Base-by-base conservation (phyloP, 495 filamentous ascomycete species). In the Hyaloscypha hepaticicola region DNA sequence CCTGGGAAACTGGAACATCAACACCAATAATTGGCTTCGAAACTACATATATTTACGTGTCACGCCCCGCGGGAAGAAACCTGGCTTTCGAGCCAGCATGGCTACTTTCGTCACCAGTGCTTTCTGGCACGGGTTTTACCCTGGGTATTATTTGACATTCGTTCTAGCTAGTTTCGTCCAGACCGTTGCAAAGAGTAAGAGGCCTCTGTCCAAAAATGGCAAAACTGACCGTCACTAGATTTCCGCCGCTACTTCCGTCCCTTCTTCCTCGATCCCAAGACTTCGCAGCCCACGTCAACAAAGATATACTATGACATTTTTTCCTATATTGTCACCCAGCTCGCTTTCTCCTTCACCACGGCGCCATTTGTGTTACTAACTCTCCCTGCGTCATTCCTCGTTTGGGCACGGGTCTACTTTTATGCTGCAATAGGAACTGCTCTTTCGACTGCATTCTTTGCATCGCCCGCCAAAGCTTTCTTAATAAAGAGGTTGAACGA, bases 111-210 rank as follows among this genome's bases (percentile, higher is more conserved):
- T 85, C 8, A 98, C 95, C 29, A 93, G 89, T 68, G 95, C 95
- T 0, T 90, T 98, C 73, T 99, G 95, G 95, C 95, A 99, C 74
- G 95, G 95, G 21, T 97, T 98, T 78, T 95, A 95, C 67, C 95
- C 96, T 0, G 95, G 95, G 5, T 99, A 99, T 75, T 98, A 99
- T 75, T 73, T 99, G 55, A 82, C 90, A 9, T 99, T 99, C 66
- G 76, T 97, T 58, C 82, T 97, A 22, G 95, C 91, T 1, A 89
- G 90, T 22, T 91, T 99, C 66, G 82, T 96, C 45, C 95, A 99
- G 75, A 96, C 91, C 3, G 88, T 88, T 29, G 96, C 96, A 11
- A 99, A 99, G 80, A 91, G 94, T 97, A 82, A 66, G 85, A 76
- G 11, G 4, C 7, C 11, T 19, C 33, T 59, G 49, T 22, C 59